phyloP scores from a whole-genome alignment of 768 basidiomycete genomes.

The Psilocybe tampanensis region DNA sequence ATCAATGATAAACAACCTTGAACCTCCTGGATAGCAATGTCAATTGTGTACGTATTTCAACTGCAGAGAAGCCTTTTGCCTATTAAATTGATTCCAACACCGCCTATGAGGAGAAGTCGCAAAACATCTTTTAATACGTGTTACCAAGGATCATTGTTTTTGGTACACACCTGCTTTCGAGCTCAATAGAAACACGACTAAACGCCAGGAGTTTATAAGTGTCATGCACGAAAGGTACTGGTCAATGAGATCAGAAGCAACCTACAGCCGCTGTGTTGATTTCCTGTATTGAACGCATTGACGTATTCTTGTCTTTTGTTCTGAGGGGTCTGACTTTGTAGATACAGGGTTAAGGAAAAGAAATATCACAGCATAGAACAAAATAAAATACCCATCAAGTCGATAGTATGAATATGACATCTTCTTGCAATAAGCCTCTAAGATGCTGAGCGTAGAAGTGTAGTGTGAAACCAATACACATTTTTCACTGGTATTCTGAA shows the following conservation, averaged over 20 bases:
- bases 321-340: constrained; percentile 67
- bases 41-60: background rate
- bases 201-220: background rate
- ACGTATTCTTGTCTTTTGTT: constrained; percentile 86
- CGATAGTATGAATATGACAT: constrained; percentile 78
- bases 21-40: constrained; percentile 53
- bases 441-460: constrained; percentile 89
- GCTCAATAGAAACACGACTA: constrained; percentile 90
- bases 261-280: constrained; percentile 73
- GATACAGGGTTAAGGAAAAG: background rate
- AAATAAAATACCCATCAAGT: constrained; percentile 73
- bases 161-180: constrained; percentile 75
- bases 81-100: constrained; percentile 90
- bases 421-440: constrained; percentile 84
- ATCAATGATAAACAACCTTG: constrained; percentile 83
- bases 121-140: background rate
- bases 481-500: constrained; percentile 87
- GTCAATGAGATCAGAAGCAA: background rate
- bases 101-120: constrained; percentile 47
- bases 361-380: background rate
- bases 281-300: constrained; percentile 82
- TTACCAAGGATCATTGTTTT: background rate
- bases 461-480: constrained; percentile 96
- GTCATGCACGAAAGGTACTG: background rate
- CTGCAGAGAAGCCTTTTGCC: constrained; percentile 43